phyloP scores from a whole-genome alignment of 352 stramenopile species.

The Pythium sukuiense region DNA sequence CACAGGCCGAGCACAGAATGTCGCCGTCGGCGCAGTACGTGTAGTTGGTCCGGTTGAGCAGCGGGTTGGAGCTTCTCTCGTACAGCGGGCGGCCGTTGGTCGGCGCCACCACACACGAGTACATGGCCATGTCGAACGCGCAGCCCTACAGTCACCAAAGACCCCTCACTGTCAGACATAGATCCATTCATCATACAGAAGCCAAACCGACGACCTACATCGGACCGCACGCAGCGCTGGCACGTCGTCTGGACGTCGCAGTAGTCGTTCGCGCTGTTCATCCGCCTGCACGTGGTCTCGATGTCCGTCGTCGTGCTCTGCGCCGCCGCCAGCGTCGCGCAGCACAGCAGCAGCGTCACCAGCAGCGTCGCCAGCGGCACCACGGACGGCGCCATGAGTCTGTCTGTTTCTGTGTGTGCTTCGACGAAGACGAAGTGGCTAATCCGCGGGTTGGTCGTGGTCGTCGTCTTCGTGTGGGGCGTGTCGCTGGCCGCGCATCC shows the following conservation, averaged over 20 bases:
- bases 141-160: constrained; percentile 15
- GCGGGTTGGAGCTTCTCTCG: constrained; percentile 18
- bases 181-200: background rate
- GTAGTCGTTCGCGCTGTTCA: constrained; percentile 33
- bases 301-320: constrained; percentile 16
- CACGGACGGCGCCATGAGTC: background rate
- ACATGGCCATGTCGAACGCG: constrained; percentile 22
- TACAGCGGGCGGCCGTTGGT: constrained; percentile 16
- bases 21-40: constrained; percentile 22
- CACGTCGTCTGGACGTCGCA: constrained; percentile 52
- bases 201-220: constrained; percentile 19
- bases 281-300: constrained; percentile 28
- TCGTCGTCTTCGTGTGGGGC: background rate
- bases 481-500: background rate
- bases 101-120: constrained; percentile 13
- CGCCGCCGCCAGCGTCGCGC: background rate
- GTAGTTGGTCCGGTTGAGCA: constrained; percentile 22
- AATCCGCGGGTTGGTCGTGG: too few relatives aligned
- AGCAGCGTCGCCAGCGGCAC: background rate
- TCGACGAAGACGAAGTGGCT: too few relatives aligned
- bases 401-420: background rate
- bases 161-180: too few relatives aligned
- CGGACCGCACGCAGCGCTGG: constrained; percentile 34
- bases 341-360: constrained; percentile 1
- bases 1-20: constrained; percentile 5